Evolutionary conservation across 192 early-diverging fungal species (phyloP).

Genomic region (Chytriomyces hyalinus): DNA sequence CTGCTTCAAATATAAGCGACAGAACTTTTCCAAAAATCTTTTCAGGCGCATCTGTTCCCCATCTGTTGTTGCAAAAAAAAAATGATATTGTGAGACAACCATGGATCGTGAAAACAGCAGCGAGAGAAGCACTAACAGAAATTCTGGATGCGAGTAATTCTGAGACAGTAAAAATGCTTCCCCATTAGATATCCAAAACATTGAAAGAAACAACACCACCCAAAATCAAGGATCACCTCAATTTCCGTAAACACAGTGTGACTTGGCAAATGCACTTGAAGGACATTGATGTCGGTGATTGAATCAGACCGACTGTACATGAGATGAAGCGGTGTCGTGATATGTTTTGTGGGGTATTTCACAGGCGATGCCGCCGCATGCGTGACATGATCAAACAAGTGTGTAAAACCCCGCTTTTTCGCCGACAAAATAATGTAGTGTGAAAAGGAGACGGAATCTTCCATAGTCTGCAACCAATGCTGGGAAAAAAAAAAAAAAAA

Average conservation of each 20-base stretch:
- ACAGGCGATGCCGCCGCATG: neutral
- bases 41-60: neutral
- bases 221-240: neutral
- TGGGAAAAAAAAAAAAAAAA: neutral
- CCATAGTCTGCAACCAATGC: slow-evolving; percentile 37
- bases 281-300: slow-evolving; percentile 10
- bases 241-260: slow-evolving; percentile 12
- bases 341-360: slow-evolving; percentile 9
- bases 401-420: neutral
- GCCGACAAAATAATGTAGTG: neutral
- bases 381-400: neutral
- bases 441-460: slow-evolving; percentile 4
- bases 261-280: slow-evolving; percentile 19
- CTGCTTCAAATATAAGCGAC: neutral
- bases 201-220: neutral
- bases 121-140: neutral
- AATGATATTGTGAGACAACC: too few relatives aligned
- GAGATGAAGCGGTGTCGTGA: slow-evolving; percentile 12
- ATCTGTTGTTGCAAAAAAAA: too few relatives aligned
- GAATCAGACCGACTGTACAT: slow-evolving; percentile 21
- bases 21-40: neutral
- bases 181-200: neutral
- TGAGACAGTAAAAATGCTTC: neutral
- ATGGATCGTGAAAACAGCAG: too few relatives aligned
- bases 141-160: neutral